A percentile compares a stretch with the other conserved stretches of the same genome.
Conservation (phyloP, 768 basidiomycete species). For the Phaeotremella fagi region DNA sequence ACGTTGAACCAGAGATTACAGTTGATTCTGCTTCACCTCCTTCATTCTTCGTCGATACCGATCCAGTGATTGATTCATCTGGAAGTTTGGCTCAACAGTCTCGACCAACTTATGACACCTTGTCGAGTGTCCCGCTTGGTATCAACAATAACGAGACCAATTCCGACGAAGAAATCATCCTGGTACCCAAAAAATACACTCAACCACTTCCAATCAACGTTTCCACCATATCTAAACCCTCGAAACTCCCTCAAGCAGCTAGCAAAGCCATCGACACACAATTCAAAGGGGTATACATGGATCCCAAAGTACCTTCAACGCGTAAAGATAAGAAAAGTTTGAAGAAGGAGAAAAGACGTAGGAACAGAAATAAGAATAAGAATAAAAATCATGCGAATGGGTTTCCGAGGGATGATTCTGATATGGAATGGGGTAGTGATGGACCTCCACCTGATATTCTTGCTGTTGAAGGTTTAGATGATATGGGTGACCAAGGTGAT, state of each 20-base stretch:
- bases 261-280: background rate
- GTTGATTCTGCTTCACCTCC: background rate
- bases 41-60: constrained; percentile 20
- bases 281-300: background rate
- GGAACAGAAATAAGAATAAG: constrained; percentile 1
- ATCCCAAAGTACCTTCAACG: background rate
- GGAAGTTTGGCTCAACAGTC: no score
- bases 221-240: constrained; percentile 3
- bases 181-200: constrained; percentile 29
- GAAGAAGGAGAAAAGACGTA: constrained; percentile 15
- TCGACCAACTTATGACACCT: no score
- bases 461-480: constrained; percentile 10
- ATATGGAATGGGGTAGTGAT: constrained; percentile 48
- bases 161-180: constrained; percentile 43
- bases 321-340: constrained; percentile 28
- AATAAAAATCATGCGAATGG: constrained; percentile 6
- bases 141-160: background rate
- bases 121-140: constrained; percentile 12
- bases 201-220: constrained; percentile 39
- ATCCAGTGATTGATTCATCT: no score
- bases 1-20: constrained; percentile 14
- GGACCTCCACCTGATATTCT: constrained; percentile 31
- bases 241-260: background rate
- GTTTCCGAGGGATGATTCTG: constrained; percentile 30
- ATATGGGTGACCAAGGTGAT: constrained; percentile 5